Conservation (phyloP, 495 filamentous ascomycete genomes). For the Penicillium arizonense region DNA sequence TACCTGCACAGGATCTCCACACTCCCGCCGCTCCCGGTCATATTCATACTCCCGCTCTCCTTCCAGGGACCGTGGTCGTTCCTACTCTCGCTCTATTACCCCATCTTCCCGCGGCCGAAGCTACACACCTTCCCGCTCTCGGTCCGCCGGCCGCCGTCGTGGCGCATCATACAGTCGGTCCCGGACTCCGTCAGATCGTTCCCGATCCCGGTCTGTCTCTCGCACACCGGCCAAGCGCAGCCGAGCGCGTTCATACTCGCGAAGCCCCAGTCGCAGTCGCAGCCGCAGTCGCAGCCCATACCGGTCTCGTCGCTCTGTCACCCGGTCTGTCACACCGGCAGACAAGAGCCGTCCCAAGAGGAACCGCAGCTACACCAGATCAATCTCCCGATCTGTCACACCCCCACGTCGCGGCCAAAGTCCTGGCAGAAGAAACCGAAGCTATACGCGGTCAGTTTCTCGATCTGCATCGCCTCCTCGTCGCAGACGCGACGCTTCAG, state of each 20-base stretch:
- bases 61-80: slow-evolving; percentile 31
- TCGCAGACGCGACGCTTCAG: slow-evolving; percentile 17
- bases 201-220: slow-evolving; percentile 21
- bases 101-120: slow-evolving; percentile 38
- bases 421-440: slow-evolving; percentile 6
- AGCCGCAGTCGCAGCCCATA: slow-evolving; percentile 27
- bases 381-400: slow-evolving; percentile 34
- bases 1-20: slow-evolving; percentile 34
- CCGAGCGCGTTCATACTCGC: slow-evolving; percentile 30
- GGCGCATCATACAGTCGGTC: slow-evolving; percentile 35
- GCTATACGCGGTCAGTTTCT: slow-evolving; percentile 18
- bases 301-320: slow-evolving; percentile 26
- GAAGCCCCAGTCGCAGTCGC: slow-evolving; percentile 27
- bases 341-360: slow-evolving; percentile 9
- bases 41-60: slow-evolving; percentile 43
- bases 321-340: slow-evolving; percentile 36
- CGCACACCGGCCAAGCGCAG: slow-evolving; percentile 27
- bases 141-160: slow-evolving; percentile 33
- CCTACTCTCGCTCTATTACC: slow-evolving; percentile 38
- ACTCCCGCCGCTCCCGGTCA: slow-evolving; percentile 32
- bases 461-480: slow-evolving; percentile 30
- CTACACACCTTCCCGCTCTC: slow-evolving; percentile 37
- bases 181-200: slow-evolving; percentile 13
- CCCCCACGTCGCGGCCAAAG: slow-evolving; percentile 24
- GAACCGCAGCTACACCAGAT: slow-evolving; percentile 31